Evolutionary conservation across 2,329 filamentous ascomycete species (phyloP).

Genomic region (Hypoxylon sp.): DNA sequence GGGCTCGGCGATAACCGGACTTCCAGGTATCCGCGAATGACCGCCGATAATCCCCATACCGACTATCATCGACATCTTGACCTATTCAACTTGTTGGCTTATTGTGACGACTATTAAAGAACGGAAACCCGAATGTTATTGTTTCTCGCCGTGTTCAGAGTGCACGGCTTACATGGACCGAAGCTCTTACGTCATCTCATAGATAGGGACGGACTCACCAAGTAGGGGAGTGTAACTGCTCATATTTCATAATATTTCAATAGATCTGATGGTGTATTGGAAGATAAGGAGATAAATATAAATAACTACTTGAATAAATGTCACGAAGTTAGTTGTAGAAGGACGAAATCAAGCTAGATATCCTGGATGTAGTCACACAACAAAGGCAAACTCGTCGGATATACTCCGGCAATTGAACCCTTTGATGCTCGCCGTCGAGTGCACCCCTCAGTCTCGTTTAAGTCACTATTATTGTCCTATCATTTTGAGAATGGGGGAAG

Average conservation of each 20-base stretch:
- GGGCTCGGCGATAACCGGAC: constrained; percentile 29
- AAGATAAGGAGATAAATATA: not conserved
- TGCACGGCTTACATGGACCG: not conserved
- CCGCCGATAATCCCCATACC: not conserved
- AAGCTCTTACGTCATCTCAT: constrained; percentile 28
- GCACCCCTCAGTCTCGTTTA: constrained; percentile 2
- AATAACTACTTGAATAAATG: not conserved
- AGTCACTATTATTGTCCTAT: not conserved
- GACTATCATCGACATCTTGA: constrained; percentile 15
- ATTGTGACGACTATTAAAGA: not conserved
- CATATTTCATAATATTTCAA: constrained; percentile 31
- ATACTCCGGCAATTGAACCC: constrained; percentile 33
- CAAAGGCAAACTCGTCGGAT: constrained; percentile 16
- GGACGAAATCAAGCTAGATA: constrained; percentile 18
- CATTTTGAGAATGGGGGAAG: not conserved
- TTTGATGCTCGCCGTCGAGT: constrained; percentile 5
- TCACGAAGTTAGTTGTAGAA: not conserved
- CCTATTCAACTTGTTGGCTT: constrained; percentile 29
- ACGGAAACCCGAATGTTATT: not conserved
- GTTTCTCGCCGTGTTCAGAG: not conserved
- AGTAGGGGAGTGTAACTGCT: constrained; percentile 46
- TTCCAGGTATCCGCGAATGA: constrained; percentile 25
- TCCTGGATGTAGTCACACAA: not conserved
- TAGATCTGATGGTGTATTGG: not conserved
- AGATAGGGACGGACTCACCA: constrained; percentile 40